Percentiles rank a stretch among this genome's conserved stretches.
Conservation (phyloP, 2,329 filamentous ascomycete genomes). For the Chalaropsis ovoidea region DNA sequence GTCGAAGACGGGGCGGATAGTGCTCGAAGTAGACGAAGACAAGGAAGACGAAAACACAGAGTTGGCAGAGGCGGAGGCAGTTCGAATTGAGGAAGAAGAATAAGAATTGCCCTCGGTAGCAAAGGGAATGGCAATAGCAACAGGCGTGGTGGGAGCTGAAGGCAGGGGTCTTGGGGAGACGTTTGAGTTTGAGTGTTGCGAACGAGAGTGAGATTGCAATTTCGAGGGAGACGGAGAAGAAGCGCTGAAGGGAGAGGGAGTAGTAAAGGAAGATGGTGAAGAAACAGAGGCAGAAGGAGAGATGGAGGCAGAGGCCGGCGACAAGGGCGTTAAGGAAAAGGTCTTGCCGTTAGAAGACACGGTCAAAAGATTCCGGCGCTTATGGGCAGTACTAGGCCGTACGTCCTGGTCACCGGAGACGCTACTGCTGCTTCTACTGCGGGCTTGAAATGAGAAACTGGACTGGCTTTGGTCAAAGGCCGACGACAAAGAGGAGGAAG, state of each 20-base stretch:
- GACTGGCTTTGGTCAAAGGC: conserved; percentile 15
- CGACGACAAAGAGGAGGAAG: conserved; percentile 11
- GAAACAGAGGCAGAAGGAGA: conserved; percentile 21
- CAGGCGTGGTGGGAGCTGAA: conserved; percentile 20
- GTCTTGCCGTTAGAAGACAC: conserved; percentile 47
- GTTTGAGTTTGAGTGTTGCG: conserved; percentile 21
- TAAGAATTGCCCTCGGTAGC: background rate
- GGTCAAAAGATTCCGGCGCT: conserved; percentile 38
- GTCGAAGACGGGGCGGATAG: conserved; percentile 25
- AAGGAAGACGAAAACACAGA: conserved; percentile 24
- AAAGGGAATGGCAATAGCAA: conserved; percentile 18
- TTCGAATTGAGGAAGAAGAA: conserved; percentile 20
- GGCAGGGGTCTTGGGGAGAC: conserved; percentile 18
- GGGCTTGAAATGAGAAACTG: conserved; percentile 1
- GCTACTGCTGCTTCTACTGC: conserved; percentile 7
- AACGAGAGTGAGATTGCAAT: conserved; percentile 9
- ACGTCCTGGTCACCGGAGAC: conserved; percentile 13
- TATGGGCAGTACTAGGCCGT: conserved; percentile 23
- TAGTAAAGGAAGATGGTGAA: conserved; percentile 25
- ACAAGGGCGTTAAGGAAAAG: conserved; percentile 41
- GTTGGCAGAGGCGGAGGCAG: conserved; percentile 22
- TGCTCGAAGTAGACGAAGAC: conserved; percentile 22
- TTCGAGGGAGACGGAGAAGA: conserved; percentile 20
- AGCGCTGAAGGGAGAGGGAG: conserved; percentile 26
- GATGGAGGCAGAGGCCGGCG: conserved; percentile 28